Evolutionary conservation across 495 filamentous ascomycete genomes (phyloP), one percentile per base, ranked within the genome.

Genomic region (Astrothelium subdiscretum): DNA sequence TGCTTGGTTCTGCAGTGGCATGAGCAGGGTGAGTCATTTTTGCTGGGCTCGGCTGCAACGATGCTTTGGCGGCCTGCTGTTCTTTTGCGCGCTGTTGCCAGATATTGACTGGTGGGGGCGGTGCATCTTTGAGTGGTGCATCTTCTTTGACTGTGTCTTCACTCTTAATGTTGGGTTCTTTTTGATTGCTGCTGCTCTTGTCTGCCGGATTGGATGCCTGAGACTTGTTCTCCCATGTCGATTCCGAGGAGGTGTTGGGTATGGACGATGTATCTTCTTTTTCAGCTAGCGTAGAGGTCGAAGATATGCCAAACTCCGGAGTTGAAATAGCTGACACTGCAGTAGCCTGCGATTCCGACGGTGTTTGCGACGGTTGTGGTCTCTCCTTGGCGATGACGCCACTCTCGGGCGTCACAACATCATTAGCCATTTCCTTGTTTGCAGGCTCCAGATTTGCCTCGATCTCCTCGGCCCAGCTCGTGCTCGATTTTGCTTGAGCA

Each of bases 41-140:
- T 31, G 68, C 59, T 29, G 72, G 58, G n/a, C 62, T 52, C 12
- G 75, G 54, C 11, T 77, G 65, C 40, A 65, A 70, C 10, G 79
- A 65, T 54, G 77, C 73, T 72, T 88, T 89, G 54, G 84, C 48
- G 15, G 48, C 81, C 40, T 86, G 82, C 60, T 83, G 78, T 15
- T 82, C 85, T 68, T 92, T 86, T 63, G 80, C 85, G 35, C 90
- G 80, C 73, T 88, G 81, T 42, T 82, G 78, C 94, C 94, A 98
- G 58, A 89, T 71, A 72, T 98, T 98, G 57, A 96, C 88, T 1
- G 82, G 68, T 4, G 94, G 92, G 43, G 85, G 74, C 32, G 89
- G 86, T 57, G 92, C 92, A 57, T 91, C 90, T 65, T 88, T 87
- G 44, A 96, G 78, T 67, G 79, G 71, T 31, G 61, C 32, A 26